phyloP scores from a whole-genome alignment of 495 filamentous ascomycete genomes.

The Parachaetomium inaequale region DNA sequence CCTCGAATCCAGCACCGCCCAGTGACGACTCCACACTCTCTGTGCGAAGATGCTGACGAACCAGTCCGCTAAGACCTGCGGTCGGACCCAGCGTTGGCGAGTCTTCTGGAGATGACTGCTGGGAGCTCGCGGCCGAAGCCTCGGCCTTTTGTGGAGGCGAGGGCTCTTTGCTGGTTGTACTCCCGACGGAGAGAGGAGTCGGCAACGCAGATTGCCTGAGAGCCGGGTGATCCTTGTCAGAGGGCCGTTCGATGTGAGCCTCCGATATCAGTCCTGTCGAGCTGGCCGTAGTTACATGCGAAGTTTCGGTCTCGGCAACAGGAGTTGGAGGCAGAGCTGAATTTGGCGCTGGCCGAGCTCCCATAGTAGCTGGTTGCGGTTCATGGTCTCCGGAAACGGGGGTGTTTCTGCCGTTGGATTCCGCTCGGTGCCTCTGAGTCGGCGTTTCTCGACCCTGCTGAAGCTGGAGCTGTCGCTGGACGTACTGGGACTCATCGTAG shows the following conservation, averaged over 20 bases:
- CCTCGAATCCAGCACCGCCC: conserved; percentile 44
- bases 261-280: conserved; percentile 18
- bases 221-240: conserved; percentile 46
- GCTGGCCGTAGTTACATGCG: background rate
- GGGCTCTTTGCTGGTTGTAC: conserved; percentile 26
- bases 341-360: conserved; percentile 32
- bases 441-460: conserved; percentile 62
- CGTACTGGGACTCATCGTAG: conserved; percentile 82
- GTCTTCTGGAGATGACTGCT: conserved; percentile 47
- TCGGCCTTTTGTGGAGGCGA: conserved; percentile 20
- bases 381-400: conserved; percentile 24
- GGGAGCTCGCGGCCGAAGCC: conserved; percentile 26
- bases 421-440: conserved; percentile 34
- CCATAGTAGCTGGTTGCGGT: conserved; percentile 17
- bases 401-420: conserved; percentile 28
- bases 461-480: conserved; percentile 74
- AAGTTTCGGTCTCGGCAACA: conserved; percentile 34
- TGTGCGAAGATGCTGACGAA: conserved; percentile 79
- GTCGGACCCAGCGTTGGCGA: conserved; percentile 76
- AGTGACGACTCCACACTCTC: conserved; percentile 80
- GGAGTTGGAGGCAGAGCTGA: conserved; percentile 41
- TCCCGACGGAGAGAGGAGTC: conserved; percentile 34
- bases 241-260: conserved; percentile 37
- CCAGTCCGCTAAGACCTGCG: conserved; percentile 72
- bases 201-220: conserved; percentile 38